Conservation (phyloP, 257 asterid genomes). For the Nemophila menziesii region DNA sequence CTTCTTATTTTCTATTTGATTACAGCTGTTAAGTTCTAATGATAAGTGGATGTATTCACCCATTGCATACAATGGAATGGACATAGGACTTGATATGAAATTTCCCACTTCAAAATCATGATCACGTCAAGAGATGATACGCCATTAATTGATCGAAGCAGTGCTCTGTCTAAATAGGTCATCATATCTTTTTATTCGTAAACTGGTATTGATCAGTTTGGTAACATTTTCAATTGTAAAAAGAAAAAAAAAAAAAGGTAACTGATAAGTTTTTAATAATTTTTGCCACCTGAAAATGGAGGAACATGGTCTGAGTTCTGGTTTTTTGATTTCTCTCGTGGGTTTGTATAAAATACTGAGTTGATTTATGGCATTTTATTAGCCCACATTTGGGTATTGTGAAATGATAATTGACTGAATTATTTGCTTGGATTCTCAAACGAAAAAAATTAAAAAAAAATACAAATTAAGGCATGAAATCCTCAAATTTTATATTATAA, state of each 20-base stretch:
- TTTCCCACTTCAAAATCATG: conserved; percentile 15
- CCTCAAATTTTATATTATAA: no score
- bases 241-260: no score
- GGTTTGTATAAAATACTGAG: background rate
- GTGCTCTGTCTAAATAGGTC: no score
- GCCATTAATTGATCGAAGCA: background rate
- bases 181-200: no score
- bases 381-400: background rate
- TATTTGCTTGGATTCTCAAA: background rate
- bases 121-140: conserved; percentile 7
- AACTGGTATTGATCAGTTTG: no score
- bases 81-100: conserved; percentile 38
- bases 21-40: conserved; percentile 59
- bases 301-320: background rate
- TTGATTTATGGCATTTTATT: background rate
- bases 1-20: background rate
- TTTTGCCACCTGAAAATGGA: background rate
- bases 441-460: no score
- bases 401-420: background rate
- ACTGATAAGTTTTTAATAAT: background rate
- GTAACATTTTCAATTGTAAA: no score
- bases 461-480: no score
- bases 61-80: conserved; percentile 55
- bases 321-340: background rate
- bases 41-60: conserved; percentile 64